Evolutionary conservation across 371 early-diverging fungal genomes (phyloP), one percentile per base, ranked within the genome.

Genomic region (Mucor velutinosus): DNA sequence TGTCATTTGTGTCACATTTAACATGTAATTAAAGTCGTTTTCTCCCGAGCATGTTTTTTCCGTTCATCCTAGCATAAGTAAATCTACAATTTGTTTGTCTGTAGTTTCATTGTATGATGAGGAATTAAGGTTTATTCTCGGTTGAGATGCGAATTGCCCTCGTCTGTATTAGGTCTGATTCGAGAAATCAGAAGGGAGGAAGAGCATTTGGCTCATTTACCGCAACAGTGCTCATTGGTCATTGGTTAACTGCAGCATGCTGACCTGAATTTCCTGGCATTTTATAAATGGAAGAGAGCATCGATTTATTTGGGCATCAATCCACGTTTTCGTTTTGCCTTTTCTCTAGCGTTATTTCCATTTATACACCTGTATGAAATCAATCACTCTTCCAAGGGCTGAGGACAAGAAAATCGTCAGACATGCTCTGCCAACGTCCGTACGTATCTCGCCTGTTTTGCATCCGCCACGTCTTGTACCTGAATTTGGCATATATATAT

Each of bases 401-500:
- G 72, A 76, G 66, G 81, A 80, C 60, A 80, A 80, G 53, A 72
- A 71, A 29, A 67, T 64, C 49, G 78, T 80, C 29, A 69, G 78
- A 37, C 72, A 71, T 58, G 81, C 81, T 14, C 43, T 80, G 2
- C 71, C 76, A 19, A 71, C 77, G 33, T 73, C 79, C 19, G 79
- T 81, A 72, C 53, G 73, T 43, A 17, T 15, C 15, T 43, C 5
- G 6, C 15, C 17, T n/a, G 7, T 11, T 35, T 30, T 23, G 12
- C 6, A 37, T 17, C 6, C 15, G 11, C 0, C 15, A 2, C n/a
- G 3, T 19, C 45, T 19, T 39, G 39, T 64, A 53, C 27, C 56
- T 56, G 49, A 51, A 66, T 49, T 23, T 51, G 55, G 5, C n/a
- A n/a, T 45, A 15, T 35, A 7, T 60, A n/a, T n/a, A n/a, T n/a